Percentiles rank a stretch among this genome's conserved stretches.
Evolutionary conservation across 192 early-diverging fungal genomes (phyloP).

Genomic region (Coemansia sp.): DNA sequence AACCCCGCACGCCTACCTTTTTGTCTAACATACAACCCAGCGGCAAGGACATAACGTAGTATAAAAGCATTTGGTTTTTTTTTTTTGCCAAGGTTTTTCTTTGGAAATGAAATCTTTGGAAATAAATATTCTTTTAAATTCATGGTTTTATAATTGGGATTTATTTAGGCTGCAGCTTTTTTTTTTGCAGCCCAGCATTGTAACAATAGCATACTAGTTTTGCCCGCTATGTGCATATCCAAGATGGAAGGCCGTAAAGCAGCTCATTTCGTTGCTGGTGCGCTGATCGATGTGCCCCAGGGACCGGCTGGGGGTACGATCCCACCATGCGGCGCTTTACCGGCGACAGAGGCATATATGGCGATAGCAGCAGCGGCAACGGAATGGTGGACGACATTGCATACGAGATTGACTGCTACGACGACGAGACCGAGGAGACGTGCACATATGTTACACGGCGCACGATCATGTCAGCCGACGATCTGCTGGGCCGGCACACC

Average conservation of each 20-base stretch:
- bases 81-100: too few species aligned
- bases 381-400: background rate
- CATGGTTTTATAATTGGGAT: too few species aligned
- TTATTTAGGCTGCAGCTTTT: too few species aligned
- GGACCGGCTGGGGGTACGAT: conserved; percentile 10
- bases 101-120: too few species aligned
- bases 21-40: too few species aligned
- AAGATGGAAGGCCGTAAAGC: background rate
- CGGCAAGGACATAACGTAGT: too few species aligned
- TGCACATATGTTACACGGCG: background rate
- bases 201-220: background rate
- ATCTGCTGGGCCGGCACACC: background rate
- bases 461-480: background rate
- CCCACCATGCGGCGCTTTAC: background rate
- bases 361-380: background rate
- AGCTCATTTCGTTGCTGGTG: conserved; percentile 5
- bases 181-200: too few species aligned
- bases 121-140: too few species aligned
- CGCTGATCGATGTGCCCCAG: conserved; percentile 9
- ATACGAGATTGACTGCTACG: background rate
- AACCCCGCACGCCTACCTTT: too few species aligned
- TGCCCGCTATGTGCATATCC: background rate
- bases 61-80: too few species aligned
- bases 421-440: background rate
- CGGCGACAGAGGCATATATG: background rate